Evolutionary conservation across 2,329 filamentous ascomycete species (phyloP).

Genomic region (Fusarium austroafricanum): DNA sequence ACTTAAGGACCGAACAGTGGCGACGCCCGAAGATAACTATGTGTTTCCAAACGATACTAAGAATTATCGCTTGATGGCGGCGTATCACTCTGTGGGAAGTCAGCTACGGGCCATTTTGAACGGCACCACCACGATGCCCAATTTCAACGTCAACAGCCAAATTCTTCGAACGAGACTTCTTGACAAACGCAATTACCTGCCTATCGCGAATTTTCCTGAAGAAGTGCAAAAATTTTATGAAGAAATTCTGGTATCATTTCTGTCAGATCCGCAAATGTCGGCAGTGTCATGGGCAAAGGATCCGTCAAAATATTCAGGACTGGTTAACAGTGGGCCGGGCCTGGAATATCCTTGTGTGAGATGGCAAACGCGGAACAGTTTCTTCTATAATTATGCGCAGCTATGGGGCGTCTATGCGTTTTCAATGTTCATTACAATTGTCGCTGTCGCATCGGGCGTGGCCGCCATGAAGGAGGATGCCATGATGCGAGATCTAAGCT

Average conservation of each 20-base stretch:
- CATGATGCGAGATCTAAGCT: constrained; percentile 41
- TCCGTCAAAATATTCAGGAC: constrained; percentile 28
- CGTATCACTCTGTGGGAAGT: constrained; percentile 41
- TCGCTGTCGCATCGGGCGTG: constrained; percentile 34
- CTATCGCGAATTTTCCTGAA: constrained; percentile 27
- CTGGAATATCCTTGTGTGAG: constrained; percentile 34
- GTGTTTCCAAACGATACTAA: constrained; percentile 29
- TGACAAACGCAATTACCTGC: constrained; percentile 39
- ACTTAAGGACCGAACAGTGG: constrained; percentile 35
- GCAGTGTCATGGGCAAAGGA: constrained; percentile 42
- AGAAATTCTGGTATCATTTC: constrained; percentile 42
- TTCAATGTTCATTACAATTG: constrained; percentile 39
- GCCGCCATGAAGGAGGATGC: constrained; percentile 42
- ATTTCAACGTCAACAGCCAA: constrained; percentile 32
- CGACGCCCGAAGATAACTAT: constrained; percentile 36
- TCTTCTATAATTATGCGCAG: constrained; percentile 36
- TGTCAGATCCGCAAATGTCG: constrained; percentile 44
- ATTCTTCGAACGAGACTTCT: constrained; percentile 38
- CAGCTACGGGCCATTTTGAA: constrained; percentile 36
- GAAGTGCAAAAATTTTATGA: constrained; percentile 44
- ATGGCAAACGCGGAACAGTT: constrained; percentile 37
- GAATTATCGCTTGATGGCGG: constrained; percentile 37
- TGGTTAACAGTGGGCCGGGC: constrained; percentile 3
- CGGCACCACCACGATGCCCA: constrained; percentile 42
- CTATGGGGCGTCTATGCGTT: constrained; percentile 42